Conservation (phyloP, 2,329 filamentous ascomycete genomes). For the Fonsecaea multimorphosa region DNA sequence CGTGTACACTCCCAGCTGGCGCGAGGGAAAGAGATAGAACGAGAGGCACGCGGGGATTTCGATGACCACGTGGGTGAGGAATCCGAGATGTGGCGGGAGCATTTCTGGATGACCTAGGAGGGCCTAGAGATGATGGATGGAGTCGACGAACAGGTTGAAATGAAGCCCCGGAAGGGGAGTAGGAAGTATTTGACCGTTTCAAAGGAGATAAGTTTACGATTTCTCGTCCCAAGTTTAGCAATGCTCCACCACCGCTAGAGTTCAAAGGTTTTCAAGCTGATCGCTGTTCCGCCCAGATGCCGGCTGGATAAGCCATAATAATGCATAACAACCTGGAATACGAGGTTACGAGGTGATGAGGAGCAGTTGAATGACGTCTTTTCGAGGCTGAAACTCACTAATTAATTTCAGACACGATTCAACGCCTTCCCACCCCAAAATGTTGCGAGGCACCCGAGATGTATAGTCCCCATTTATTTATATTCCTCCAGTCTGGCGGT, state of each 20-base stretch:
- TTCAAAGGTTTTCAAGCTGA: constrained; percentile 9
- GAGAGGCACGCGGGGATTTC: constrained; percentile 47
- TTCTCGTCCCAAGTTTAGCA: not conserved
- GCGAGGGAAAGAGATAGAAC: constrained; percentile 46
- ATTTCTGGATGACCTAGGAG: not conserved
- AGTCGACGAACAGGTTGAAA: not conserved
- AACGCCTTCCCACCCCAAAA: too few species aligned
- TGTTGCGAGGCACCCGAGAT: too few species aligned
- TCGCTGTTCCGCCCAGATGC: constrained; percentile 19
- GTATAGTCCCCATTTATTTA: constrained; percentile 1
- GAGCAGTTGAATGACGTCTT: not conserved
- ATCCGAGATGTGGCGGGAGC: constrained; percentile 31
- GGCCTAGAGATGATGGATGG: not conserved
- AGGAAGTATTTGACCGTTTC: not conserved
- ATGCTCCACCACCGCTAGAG: not conserved
- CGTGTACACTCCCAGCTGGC: constrained; percentile 42
- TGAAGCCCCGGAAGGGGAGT: not conserved
- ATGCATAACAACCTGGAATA: not conserved
- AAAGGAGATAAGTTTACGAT: constrained; percentile 12
- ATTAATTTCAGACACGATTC: too few species aligned
- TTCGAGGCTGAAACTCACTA: constrained; percentile 1
- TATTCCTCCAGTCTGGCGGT: not conserved
- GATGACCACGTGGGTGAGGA: constrained; percentile 45
- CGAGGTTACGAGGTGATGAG: too few species aligned
- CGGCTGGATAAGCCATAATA: not conserved